Percentiles rank a stretch among this genome's conserved stretches.
These are phyloP conservation scores for Coriaria nepalensis DNA, from an alignment of 306 rosid species.

Conservation along the genomic window DNA sequence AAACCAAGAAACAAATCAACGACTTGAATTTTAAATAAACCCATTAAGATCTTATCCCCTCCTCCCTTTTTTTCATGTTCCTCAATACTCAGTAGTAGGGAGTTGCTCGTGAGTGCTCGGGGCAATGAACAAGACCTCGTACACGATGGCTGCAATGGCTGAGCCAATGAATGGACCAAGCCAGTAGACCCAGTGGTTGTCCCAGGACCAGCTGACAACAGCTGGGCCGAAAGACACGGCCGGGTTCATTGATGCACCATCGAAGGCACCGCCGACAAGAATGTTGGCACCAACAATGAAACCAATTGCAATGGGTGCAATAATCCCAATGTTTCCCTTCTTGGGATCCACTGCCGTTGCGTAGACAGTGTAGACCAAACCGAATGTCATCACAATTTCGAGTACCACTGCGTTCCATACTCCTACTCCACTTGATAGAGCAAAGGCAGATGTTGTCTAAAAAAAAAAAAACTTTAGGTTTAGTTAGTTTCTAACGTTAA, in stretches of 20 bases:
- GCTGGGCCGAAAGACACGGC: constrained; percentile 81
- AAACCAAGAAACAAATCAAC: too few species aligned
- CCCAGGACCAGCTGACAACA: constrained; percentile 71
- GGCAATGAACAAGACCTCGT: constrained; percentile 42
- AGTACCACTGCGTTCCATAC: constrained; percentile 54
- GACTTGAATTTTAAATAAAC: too few species aligned
- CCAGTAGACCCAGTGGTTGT: constrained; percentile 76
- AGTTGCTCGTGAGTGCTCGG: constrained; percentile 42
- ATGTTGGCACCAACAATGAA: constrained; percentile 75
- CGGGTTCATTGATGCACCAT: constrained; percentile 83
- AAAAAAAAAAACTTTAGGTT: neutral
- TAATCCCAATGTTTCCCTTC: constrained; percentile 47
- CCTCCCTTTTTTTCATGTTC: too few species aligned
- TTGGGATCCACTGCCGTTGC: constrained; percentile 67
- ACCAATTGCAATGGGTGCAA: constrained; percentile 81
- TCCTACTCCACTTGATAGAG: constrained; percentile 47
- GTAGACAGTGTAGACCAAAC: constrained; percentile 66
- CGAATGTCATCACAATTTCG: constrained; percentile 76
- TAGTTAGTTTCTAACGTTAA: neutral
- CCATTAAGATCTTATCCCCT: too few species aligned
- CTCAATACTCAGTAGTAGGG: constrained; percentile 38
- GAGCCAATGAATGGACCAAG: constrained; percentile 51
- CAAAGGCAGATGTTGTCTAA: constrained; percentile 32
- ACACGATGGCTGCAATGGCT: constrained; percentile 46
- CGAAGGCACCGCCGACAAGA: constrained; percentile 74